Evolutionary conservation across 2,329 filamentous ascomycete genomes (phyloP), one percentile per base, ranked within the genome.

Genomic region (Rhinocladiella similis): DNA sequence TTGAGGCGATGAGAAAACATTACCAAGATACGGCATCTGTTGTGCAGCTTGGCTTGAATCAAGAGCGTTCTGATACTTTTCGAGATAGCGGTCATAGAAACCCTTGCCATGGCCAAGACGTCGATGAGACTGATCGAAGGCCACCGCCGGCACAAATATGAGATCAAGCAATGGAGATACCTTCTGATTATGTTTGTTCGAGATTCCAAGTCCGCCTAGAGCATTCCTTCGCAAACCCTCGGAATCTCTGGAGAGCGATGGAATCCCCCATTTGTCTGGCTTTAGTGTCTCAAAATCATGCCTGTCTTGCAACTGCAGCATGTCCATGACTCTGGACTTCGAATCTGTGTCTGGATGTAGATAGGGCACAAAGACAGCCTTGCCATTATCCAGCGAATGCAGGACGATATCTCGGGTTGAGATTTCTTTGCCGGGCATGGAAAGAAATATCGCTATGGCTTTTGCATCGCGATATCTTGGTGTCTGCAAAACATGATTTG

Each of bases 41-140:
- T 66, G 58, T 62, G 63, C 66, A 54, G 62, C 63, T 66, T 67
- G 64, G 62, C 60, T 66, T 63, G 59, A 66, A 62, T 60, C 66
- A 45, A 66, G 65, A 66, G 72, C 72, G 71, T 66, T 68, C 63
- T 73, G 72, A 81, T 92, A 96, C 65, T 87, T 84, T 67, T 87
- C 84, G 69, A 99, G 76, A 73, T 96, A 99, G 72, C 86, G 89
- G 76, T 99, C 94, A 78, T 99, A 99, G 76, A 96, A 99, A 29
- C 94, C 94, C 73, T 91, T 96, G 54, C 94, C 94, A 73, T 99
- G 94, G 39, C 94, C 94, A 18, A 97, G 81, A 65, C 94, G 83
- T 64, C 87, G 83, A 59, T 94, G 82, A 12, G 76, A 77, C 2
- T 78, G 78, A 71, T 97, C 92, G 73, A 99, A 99, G 2, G 91